A percentile compares a stretch with the other conserved stretches of the same genome.
Evolutionary conservation across 352 stramenopile genomes (phyloP).

Genomic region (Pythium sp.): DNA sequence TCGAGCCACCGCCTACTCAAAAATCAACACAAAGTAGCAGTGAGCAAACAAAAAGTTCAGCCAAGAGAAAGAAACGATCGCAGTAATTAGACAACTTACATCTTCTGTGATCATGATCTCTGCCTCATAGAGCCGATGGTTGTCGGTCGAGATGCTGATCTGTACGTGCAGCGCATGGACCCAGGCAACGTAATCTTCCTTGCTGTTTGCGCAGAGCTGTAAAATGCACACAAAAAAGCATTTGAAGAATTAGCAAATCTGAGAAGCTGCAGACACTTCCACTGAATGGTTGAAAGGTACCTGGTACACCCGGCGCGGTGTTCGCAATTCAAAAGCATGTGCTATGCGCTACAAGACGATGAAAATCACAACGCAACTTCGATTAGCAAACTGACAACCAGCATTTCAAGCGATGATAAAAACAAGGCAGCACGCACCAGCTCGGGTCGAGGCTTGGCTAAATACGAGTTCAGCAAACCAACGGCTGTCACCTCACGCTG

Average conservation of each 20-base stretch:
- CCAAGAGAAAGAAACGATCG: neutral
- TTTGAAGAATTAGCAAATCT: neutral
- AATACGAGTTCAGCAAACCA: slow-evolving; percentile 68
- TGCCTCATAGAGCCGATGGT: slow-evolving; percentile 74
- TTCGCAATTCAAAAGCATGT: slow-evolving; percentile 80
- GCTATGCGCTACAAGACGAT: slow-evolving; percentile 42
- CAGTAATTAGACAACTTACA: slow-evolving; percentile 27
- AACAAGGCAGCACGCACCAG: slow-evolving; percentile 30
- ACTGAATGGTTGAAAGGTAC: slow-evolving; percentile 19
- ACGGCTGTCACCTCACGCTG: slow-evolving; percentile 81
- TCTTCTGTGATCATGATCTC: slow-evolving; percentile 87
- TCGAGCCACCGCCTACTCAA: slow-evolving; percentile 45
- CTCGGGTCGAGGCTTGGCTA: slow-evolving; percentile 74
- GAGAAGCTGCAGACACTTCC: neutral
- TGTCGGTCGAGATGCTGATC: slow-evolving; percentile 77
- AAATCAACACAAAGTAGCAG: neutral
- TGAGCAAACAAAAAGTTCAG: neutral
- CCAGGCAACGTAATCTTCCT: slow-evolving; percentile 81
- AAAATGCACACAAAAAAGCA: neutral
- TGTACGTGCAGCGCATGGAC: slow-evolving; percentile 79
- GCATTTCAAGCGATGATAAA: neutral
- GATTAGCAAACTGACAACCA: neutral
- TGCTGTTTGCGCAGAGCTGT: slow-evolving; percentile 70
- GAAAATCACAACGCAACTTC: slow-evolving; percentile 1
- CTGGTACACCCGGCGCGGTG: slow-evolving; percentile 66